Conservation (phyloP, 129 eudicot species). For the Flaveria ramosissima region DNA sequence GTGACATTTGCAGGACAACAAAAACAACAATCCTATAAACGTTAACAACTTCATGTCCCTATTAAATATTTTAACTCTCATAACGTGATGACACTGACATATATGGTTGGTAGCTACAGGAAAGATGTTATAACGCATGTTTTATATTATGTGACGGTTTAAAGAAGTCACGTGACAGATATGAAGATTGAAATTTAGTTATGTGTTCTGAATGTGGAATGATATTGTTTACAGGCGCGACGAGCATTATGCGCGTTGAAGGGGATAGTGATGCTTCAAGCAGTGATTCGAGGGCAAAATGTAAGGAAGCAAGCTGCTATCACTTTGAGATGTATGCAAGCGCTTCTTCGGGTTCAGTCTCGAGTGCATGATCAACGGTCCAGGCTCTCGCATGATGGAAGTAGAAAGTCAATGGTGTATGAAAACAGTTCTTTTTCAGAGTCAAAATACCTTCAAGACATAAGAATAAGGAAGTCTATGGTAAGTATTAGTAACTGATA, state of each 20-base stretch:
- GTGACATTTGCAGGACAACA: conserved; percentile 21
- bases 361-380: conserved; percentile 70
- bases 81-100: conserved; percentile 9
- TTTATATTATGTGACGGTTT: neutral
- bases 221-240: conserved; percentile 56
- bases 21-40: conserved; percentile 27
- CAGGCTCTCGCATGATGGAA: conserved; percentile 67
- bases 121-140: conserved; percentile 5
- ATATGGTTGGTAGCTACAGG: conserved; percentile 14
- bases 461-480: conserved; percentile 57
- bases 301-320: conserved; percentile 78
- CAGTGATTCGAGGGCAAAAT: conserved; percentile 86
- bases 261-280: conserved; percentile 96
- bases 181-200: conserved; percentile 9
- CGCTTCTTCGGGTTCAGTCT: conserved; percentile 75
- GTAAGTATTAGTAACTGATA: conserved; percentile 33
- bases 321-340: conserved; percentile 82
- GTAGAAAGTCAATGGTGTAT: conserved; percentile 66
- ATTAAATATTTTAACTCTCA: neutral
- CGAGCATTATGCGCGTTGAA: conserved; percentile 71
- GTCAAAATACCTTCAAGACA: conserved; percentile 58
- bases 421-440: conserved; percentile 64
- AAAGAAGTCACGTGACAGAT: conserved; percentile 22
- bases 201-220: neutral
- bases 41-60: conserved; percentile 7